Evolutionary conservation across 2,329 filamentous ascomycete genomes (phyloP).

Genomic region (Dothistroma septosporum): DNA sequence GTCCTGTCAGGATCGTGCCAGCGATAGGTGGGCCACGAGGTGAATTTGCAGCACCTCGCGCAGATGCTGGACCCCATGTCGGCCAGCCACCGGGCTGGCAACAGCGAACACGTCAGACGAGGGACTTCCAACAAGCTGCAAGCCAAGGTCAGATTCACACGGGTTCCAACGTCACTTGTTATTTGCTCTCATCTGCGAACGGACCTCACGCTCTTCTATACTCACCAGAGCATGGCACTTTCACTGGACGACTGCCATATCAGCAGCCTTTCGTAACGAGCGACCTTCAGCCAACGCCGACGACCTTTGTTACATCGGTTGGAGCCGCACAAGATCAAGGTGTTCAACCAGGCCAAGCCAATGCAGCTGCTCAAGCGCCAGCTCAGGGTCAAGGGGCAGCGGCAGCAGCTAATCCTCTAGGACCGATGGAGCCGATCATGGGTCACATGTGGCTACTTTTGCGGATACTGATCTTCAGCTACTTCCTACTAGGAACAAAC

Average conservation of each 20-base stretch:
- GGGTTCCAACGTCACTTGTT: conserved; percentile 33
- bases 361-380: conserved; percentile 20
- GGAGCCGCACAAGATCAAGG: conserved; percentile 2
- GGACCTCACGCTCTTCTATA: conserved; percentile 46
- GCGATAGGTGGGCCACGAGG: not conserved
- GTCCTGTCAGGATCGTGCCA: not conserved
- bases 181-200: conserved; percentile 43
- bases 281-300: conserved; percentile 17
- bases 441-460: conserved; percentile 54
- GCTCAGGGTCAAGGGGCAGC: conserved; percentile 15
- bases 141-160: not conserved
- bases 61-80: not conserved
- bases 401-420: conserved; percentile 14
- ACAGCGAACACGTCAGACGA: conserved; percentile 11
- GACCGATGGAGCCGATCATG: conserved; percentile 36
- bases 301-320: conserved; percentile 5
- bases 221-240: conserved; percentile 36
- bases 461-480: conserved; percentile 56
- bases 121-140: conserved; percentile 21
- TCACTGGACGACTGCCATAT: conserved; percentile 16
- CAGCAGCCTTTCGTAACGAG: not conserved
- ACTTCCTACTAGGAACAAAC: conserved; percentile 52
- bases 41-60: not conserved
- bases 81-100: conserved; percentile 9
- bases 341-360: conserved; percentile 11